A percentile compares a stretch with the other conserved stretches of the same genome.
Conservation (phyloP, 768 basidiomycete genomes). For the Psilocybe azurescens region DNA sequence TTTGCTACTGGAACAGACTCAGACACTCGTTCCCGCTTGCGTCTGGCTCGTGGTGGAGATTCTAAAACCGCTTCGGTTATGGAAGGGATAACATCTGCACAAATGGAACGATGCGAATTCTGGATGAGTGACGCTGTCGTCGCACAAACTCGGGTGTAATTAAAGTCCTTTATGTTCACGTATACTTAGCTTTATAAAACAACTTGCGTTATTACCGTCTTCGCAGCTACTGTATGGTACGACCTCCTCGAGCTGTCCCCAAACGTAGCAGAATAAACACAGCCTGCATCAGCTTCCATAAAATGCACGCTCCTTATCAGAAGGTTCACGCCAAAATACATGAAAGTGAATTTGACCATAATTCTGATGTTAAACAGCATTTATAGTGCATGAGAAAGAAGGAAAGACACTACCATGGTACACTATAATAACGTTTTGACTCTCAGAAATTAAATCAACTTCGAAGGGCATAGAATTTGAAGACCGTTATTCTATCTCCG, state of each 20-base stretch:
- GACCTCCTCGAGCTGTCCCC: too few relatives aligned
- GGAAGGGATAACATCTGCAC: conserved; percentile 32
- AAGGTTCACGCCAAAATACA: neutral
- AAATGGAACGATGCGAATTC: conserved; percentile 42
- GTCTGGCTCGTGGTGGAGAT: conserved; percentile 31
- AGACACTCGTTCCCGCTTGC: conserved; percentile 20
- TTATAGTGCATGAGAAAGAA: too few relatives aligned
- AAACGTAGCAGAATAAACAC: too few relatives aligned
- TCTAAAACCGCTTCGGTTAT: conserved; percentile 31
- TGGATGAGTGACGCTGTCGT: conserved; percentile 45
- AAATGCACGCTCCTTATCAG: neutral
- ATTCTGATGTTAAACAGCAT: neutral
- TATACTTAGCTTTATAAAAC: neutral
- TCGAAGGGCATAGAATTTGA: neutral
- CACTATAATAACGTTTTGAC: neutral
- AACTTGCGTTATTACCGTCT: too few relatives aligned
- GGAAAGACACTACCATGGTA: neutral
- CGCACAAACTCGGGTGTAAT: conserved; percentile 36
- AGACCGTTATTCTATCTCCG: neutral
- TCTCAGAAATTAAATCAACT: neutral
- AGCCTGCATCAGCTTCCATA: too few relatives aligned
- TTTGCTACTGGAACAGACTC: conserved; percentile 20
- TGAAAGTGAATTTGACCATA: neutral
- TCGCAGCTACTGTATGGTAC: too few relatives aligned
- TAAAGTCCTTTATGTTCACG: neutral